Conservation (phyloP, 225 moss, liverwort and hornwort species). For the Sphagnum contortum region DNA sequence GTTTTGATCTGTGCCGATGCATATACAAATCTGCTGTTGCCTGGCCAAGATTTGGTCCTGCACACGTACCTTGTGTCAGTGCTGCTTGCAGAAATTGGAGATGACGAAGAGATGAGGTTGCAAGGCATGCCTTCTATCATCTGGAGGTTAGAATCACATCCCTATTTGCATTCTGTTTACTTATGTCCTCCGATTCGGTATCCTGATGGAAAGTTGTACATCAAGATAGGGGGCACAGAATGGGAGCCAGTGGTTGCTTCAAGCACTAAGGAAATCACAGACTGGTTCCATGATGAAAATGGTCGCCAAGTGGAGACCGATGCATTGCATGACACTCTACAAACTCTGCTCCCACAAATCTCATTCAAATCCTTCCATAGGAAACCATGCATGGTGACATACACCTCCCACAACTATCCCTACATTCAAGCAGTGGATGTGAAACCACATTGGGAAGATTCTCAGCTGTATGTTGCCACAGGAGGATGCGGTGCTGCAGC, state of each 20-base stretch:
- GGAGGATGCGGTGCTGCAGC: slow-evolving; percentile 84
- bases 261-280: slow-evolving; percentile 39
- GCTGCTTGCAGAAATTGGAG: slow-evolving; percentile 54
- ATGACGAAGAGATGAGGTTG: slow-evolving; percentile 42
- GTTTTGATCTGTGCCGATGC: slow-evolving; percentile 69
- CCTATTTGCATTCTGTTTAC: slow-evolving; percentile 54
- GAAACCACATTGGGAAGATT: slow-evolving; percentile 18
- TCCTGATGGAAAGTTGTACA: slow-evolving; percentile 53
- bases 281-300: slow-evolving; percentile 57
- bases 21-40: slow-evolving; percentile 54
- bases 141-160: slow-evolving; percentile 52
- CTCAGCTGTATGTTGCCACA: slow-evolving; percentile 65
- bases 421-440: slow-evolving; percentile 67
- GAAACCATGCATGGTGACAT: slow-evolving; percentile 70
- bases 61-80: slow-evolving; percentile 38
- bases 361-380: slow-evolving; percentile 31
- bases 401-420: slow-evolving; percentile 63
- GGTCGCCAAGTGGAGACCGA: slow-evolving; percentile 41
- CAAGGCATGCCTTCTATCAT: slow-evolving; percentile 72
- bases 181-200: slow-evolving; percentile 76
- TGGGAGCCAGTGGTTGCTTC: slow-evolving; percentile 19
- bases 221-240: slow-evolving; percentile 67
- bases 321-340: slow-evolving; percentile 28
- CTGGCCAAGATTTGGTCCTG: slow-evolving; percentile 32
- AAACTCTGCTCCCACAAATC: slow-evolving; percentile 37